These are phyloP conservation scores for Pseudogymnoascus sp. DNA, from an alignment of 2,329 filamentous ascomycete species.

Conservation along the genomic window DNA sequence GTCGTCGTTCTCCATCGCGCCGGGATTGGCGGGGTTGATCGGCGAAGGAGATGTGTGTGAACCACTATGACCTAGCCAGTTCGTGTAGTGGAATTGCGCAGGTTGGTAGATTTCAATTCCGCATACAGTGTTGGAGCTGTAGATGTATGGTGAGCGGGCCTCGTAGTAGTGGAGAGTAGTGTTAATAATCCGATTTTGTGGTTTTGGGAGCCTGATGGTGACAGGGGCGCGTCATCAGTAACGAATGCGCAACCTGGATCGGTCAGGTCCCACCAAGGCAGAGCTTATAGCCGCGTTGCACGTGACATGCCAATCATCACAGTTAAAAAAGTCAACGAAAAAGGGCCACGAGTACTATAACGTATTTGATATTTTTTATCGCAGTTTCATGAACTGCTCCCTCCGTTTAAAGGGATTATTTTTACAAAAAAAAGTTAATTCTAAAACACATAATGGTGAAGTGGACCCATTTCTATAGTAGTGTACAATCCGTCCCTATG, in stretches of 20 bases:
- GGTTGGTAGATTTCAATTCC: not conserved
- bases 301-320: not conserved
- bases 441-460: not conserved
- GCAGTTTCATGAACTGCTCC: not conserved
- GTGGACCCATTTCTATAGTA: constrained; percentile 5
- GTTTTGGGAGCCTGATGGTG: not conserved
- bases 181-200: not conserved
- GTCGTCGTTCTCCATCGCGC: constrained; percentile 45
- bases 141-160: not conserved
- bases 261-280: not conserved
- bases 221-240: constrained; percentile 2
- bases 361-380: not conserved
- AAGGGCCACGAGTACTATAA: not conserved
- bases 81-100: not conserved
- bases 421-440: not conserved
- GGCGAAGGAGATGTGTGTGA: not conserved
- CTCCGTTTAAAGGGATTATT: no score
- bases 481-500: constrained; percentile 1
- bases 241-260: not conserved
- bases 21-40: constrained; percentile 8
- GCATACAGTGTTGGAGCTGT: not conserved
- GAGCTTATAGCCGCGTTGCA: not conserved
- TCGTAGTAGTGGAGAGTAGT: no score
- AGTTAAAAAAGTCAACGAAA: not conserved
- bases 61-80: not conserved